phyloP scores from a whole-genome alignment of 768 basidiomycete genomes.

The Pleurotus ostreatus region DNA sequence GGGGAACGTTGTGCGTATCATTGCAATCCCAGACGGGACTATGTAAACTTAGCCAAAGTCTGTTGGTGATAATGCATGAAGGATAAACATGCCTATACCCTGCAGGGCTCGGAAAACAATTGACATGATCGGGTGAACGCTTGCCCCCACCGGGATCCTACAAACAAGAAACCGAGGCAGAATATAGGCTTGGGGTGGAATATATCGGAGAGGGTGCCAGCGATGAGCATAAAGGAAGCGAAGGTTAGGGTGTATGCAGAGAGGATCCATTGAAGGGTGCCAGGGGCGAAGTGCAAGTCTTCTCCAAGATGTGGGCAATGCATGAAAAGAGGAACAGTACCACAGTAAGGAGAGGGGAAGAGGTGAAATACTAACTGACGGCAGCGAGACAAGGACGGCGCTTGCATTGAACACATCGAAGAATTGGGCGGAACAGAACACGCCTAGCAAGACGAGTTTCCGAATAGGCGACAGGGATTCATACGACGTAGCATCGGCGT shows the following conservation, averaged over 20 bases:
- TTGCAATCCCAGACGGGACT: constrained; percentile 39
- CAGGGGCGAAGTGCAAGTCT: not conserved
- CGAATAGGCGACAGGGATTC: not conserved
- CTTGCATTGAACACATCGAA: constrained; percentile 3
- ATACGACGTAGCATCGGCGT: too few relatives aligned
- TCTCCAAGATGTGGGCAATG: not conserved
- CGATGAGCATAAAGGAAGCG: constrained; percentile 31
- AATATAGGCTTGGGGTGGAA: constrained; percentile 18
- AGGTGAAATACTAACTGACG: not conserved
- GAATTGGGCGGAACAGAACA: not conserved
- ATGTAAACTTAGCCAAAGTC: not conserved
- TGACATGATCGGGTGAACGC: constrained; percentile 8
- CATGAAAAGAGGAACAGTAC: too few relatives aligned
- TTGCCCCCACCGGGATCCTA: constrained; percentile 9
- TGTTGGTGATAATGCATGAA: not conserved
- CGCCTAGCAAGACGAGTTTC: not conserved
- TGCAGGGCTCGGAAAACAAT: constrained; percentile 12
- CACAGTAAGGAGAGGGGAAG: too few relatives aligned
- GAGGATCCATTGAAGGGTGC: constrained; percentile 28
- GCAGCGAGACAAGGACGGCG: not conserved
- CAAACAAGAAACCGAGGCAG: constrained; percentile 7
- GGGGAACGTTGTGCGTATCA: constrained; percentile 39
- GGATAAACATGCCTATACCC: constrained; percentile 11
- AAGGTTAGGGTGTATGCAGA: constrained; percentile 39
- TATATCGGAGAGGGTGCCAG: constrained; percentile 15